Conservation (phyloP, 2,329 filamentous ascomycete genomes). For the Apiospora kogelbergensis region DNA sequence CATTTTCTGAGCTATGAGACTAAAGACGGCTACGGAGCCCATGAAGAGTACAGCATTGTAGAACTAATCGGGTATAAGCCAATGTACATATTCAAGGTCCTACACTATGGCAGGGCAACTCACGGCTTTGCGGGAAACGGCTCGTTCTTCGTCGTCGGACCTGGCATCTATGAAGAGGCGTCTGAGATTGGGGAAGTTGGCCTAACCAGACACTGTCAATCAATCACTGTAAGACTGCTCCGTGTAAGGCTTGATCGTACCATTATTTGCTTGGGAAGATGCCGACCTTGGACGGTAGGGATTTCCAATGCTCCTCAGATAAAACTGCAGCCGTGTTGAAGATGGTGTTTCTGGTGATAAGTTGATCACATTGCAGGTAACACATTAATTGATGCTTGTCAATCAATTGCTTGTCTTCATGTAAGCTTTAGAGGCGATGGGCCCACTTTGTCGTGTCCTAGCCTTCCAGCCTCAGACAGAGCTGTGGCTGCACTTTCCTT, state of each 20-base stretch:
- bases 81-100: background rate
- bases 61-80: slow-evolving; percentile 59
- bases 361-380: background rate
- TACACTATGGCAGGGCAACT: slow-evolving; percentile 31
- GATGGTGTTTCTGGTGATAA: background rate
- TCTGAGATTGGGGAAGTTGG: slow-evolving; percentile 88
- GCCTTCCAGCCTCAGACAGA: background rate
- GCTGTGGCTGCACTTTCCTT: background rate
- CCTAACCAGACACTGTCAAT: slow-evolving; percentile 45
- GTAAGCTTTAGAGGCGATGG: background rate
- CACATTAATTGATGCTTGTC: background rate
- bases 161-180: slow-evolving; percentile 93
- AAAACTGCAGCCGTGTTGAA: background rate
- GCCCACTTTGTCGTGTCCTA: too few species aligned
- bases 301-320: background rate
- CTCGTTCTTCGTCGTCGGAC: slow-evolving; percentile 89
- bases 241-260: background rate
- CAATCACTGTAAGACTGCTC: background rate
- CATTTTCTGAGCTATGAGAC: slow-evolving; percentile 87
- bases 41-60: slow-evolving; percentile 98
- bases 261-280: background rate
- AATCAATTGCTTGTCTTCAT: background rate
- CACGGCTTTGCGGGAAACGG: slow-evolving; percentile 91
- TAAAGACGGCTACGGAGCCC: slow-evolving; percentile 93
- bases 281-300: background rate